Evolutionary conservation across 768 basidiomycete genomes (phyloP).

Genomic region (Agaricus sinodeliciosus): DNA sequence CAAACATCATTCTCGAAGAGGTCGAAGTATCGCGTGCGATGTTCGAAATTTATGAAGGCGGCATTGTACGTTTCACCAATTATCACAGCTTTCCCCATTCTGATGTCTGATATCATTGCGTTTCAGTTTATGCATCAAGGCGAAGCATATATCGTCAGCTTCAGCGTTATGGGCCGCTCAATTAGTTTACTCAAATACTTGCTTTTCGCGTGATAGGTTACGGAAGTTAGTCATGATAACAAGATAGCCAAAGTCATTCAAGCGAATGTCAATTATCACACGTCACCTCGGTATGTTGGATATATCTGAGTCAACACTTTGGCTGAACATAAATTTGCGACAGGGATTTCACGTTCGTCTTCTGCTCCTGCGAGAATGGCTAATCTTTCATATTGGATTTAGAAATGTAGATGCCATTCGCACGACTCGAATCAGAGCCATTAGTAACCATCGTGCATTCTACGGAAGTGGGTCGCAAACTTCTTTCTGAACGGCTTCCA

Average conservation of each 20-base stretch:
- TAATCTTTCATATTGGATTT: not conserved
- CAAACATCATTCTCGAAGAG: constrained; percentile 62
- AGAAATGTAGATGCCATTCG: constrained; percentile 76
- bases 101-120: not conserved
- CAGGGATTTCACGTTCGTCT: constrained; percentile 70
- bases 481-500: not conserved
- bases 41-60: constrained; percentile 89
- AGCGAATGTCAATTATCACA: constrained; percentile 82
- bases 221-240: constrained; percentile 75
- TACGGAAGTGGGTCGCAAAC: constrained; percentile 58
- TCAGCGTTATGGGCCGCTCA: not conserved
- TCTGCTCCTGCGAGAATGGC: not conserved
- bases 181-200: not conserved
- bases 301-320: not conserved
- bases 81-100: not conserved
- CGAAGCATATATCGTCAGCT: constrained; percentile 62
- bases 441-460: constrained; percentile 52
- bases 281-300: constrained; percentile 51
- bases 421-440: constrained; percentile 65
- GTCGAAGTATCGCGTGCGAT: constrained; percentile 76
- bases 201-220: constrained; percentile 37
- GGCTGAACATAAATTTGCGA: not conserved
- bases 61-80: constrained; percentile 46
- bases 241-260: constrained; percentile 63
- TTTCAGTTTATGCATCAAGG: constrained; percentile 85